These are phyloP conservation scores for Colletotrichum karsti DNA, from an alignment of 2,329 filamentous ascomycete genomes.

Conservation along the genomic window DNA sequence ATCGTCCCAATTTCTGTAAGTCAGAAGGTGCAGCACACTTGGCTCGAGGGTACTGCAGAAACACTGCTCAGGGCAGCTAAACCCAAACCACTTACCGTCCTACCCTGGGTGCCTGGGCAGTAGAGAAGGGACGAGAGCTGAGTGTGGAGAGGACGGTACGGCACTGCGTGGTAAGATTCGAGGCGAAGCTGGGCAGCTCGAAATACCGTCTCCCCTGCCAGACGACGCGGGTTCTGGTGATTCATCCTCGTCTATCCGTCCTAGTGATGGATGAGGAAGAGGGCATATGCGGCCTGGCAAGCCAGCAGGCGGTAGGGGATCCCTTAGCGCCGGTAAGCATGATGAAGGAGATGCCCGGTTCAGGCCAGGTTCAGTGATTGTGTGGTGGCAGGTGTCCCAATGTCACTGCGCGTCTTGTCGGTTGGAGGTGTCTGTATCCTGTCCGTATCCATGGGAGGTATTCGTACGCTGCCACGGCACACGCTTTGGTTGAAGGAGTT, in stretches of 20 bases:
- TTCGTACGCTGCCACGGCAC: conserved; percentile 1
- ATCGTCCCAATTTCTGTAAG: neutral
- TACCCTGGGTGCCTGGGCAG: no score
- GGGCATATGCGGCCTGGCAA: conserved; percentile 1
- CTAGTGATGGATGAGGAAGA: no score
- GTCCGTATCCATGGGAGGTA: neutral
- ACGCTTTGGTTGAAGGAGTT: neutral
- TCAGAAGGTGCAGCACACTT: neutral
- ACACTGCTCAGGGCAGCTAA: neutral
- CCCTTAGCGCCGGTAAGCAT: conserved; percentile 16
- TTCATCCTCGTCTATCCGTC: neutral
- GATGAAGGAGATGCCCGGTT: conserved; percentile 17
- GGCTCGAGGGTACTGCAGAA: neutral
- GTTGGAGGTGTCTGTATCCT: conserved; percentile 9
- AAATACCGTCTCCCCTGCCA: neutral
- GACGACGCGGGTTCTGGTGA: neutral
- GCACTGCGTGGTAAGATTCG: no score
- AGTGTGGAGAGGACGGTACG: neutral
- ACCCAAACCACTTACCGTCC: neutral
- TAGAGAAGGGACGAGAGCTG: conserved; percentile 3
- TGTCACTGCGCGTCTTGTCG: conserved; percentile 1
- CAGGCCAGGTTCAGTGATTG: neutral
- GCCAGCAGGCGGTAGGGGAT: conserved; percentile 5
- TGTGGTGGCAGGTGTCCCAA: neutral
- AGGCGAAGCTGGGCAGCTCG: conserved; percentile 3